Evolutionary conservation across 2,329 filamentous ascomycete genomes (phyloP), one percentile per base, ranked within the genome.

Genomic region (Volutella citrinella): DNA sequence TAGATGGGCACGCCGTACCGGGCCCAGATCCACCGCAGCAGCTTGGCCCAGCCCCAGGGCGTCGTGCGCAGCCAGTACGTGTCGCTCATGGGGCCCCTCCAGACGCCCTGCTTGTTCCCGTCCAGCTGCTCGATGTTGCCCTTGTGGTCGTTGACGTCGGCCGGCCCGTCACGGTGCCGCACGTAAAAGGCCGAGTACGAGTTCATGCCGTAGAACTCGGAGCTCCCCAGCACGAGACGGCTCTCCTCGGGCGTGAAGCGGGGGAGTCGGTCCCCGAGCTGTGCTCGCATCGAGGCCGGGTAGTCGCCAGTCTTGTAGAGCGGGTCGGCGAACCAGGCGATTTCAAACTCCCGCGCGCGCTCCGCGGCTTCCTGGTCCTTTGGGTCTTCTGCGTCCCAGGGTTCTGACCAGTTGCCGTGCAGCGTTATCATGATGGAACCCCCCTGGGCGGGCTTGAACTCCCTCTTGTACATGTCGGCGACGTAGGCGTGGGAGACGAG

Each of bases 151-250:
- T 57, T 60, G 27, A 60, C 52, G 21, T 64, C 63, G 7, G 64
- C 45, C 18, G 49, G 55, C n/a, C 38, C 51, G 20, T 52, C 56
- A 11, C 55, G 56, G 38, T 66, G 59, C 6, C 49, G 53, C 11
- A 63, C 51, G 20, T 55, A 67, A 26, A 65, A 65, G 0, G 62
- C 56, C 1, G 61, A 63, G 47, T 68, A 68, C 11, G 61, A 65
- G 43, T 68, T 66, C 60, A 67, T 67, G 19, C 64, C 64, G 31
- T 66, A 67, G 16, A 57, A 56, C 27, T 63, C 57, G 3, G 60
- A 63, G 36, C 60, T 64, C 3, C 60, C 59, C 1, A 59, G 52
- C 6, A 67, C 49, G 7, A 66, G 48, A n/a, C 40, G 51, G 34
- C 56, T 59, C 43, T 66, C 64, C 35, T 65, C 62, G 11, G 54